Evolutionary conservation across 1,139 yeast genomes (phyloP), one percentile per base, ranked within the genome.

Genomic region (Maudiozyma humilis): DNA sequence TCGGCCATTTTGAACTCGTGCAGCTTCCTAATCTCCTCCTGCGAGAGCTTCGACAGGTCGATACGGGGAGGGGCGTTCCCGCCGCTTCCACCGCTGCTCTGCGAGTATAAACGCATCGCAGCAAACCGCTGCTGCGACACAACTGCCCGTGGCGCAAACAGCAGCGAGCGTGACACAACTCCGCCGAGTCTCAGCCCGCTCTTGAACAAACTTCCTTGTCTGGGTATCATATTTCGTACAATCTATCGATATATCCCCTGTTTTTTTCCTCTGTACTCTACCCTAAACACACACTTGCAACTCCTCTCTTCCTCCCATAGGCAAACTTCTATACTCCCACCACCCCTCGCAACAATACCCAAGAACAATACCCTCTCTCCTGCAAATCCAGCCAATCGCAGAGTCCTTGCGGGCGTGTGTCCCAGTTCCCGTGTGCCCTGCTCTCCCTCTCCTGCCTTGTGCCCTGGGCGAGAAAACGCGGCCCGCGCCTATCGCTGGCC

Each of bases 21-120:
- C n/a, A 66, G 51, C 40, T 58, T 54, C 3, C 57, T 51, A 32
- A 67, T 60, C 44, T 67, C 65, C 16, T 54, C 61, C 44, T 64
- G 59, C 1, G 68, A 59, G 18, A 66, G 47, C 37, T 56, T 60
- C 7, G 59, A 55, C 18, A 64, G 43, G 41, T 58, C 59, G n/a
- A 59, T 40, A 10, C 27, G 27, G 10, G 8, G 8, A 6, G 27
- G 27, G 27, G 8, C 27, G n/a, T n/a, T n/a, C n/a, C n/a, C n/a
- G n/a, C n/a, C n/a, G n/a, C n/a, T n/a, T n/a, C n/a, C n/a, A n/a
- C n/a, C n/a, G n/a, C n/a, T n/a, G n/a, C n/a, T n/a, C 27, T 23
- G 27, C 27, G 27, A 23, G 27, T 23, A 23, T 10, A 23, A n/a
- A n/a, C n/a, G 27, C 27, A 6, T 23, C 27, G 10, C 27, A 23